phyloP scores from a whole-genome alignment of 257 asterid species.

The Perilla frutescens region DNA sequence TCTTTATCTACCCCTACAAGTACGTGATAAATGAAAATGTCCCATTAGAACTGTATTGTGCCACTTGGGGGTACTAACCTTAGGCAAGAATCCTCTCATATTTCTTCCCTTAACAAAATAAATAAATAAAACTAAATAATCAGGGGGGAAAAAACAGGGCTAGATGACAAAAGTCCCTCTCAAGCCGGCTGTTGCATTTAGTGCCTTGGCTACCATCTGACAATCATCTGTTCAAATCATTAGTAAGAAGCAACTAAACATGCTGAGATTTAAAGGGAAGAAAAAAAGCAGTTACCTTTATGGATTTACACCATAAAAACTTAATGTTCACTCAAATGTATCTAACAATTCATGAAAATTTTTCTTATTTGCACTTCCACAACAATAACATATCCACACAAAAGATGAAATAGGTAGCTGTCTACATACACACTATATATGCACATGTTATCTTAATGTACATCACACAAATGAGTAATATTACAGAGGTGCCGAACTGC shows the following conservation, averaged over 20 bases:
- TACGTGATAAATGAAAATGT: too few relatives aligned
- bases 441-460: conserved; percentile 38
- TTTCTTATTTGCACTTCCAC: conserved; percentile 23
- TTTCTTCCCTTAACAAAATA: too few relatives aligned
- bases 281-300: conserved; percentile 6
- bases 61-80: too few relatives aligned
- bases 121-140: too few relatives aligned
- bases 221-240: conserved; percentile 33
- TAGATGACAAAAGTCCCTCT: conserved; percentile 29
- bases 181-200: conserved; percentile 39
- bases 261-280: neutral
- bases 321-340: conserved; percentile 28
- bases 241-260: conserved; percentile 25
- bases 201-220: conserved; percentile 36
- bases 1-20: too few relatives aligned
- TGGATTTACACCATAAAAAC: neutral
- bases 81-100: too few relatives aligned
- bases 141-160: too few relatives aligned
- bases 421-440: conserved; percentile 36
- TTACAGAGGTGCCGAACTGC: conserved; percentile 32
- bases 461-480: conserved; percentile 30
- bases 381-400: conserved; percentile 31
- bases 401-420: conserved; percentile 23
- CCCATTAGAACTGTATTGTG: too few relatives aligned
- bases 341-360: conserved; percentile 17